Evolutionary conservation across 108 stramenopile genomes (phyloP).

Genomic region (Cyclotella atomus): DNA sequence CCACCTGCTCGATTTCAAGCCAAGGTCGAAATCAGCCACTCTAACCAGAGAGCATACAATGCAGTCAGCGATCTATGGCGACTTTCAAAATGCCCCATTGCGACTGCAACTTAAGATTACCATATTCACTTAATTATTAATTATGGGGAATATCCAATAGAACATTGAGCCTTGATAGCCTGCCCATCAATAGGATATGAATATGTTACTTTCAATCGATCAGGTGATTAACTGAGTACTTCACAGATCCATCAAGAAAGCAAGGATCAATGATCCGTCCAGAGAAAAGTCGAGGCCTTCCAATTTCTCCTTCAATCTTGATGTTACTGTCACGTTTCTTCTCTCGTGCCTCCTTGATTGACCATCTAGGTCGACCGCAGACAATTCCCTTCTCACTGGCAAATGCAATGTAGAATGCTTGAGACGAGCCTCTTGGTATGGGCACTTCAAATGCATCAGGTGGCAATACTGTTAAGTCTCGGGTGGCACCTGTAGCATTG

Average conservation of each 20-base stretch:
- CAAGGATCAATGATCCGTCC: slow-evolving; percentile 8
- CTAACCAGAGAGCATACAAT: too few relatives aligned
- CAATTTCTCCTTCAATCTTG: slow-evolving; percentile 7
- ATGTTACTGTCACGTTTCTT: slow-evolving; percentile 12
- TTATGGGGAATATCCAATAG: too few relatives aligned
- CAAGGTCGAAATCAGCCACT: too few relatives aligned
- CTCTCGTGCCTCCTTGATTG: too few relatives aligned
- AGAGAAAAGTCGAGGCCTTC: slow-evolving; percentile 2
- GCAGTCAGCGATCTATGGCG: too few relatives aligned
- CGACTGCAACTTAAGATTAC: too few relatives aligned
- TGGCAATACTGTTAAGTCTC: background rate
- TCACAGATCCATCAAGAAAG: slow-evolving; percentile 8
- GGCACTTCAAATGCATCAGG: background rate
- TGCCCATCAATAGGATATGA: too few relatives aligned
- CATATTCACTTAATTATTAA: too few relatives aligned
- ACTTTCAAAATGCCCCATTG: too few relatives aligned
- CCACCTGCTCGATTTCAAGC: too few relatives aligned
- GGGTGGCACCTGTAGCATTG: background rate
- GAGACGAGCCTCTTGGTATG: slow-evolving; percentile 10
- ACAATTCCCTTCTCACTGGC: background rate
- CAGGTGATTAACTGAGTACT: slow-evolving; percentile 8
- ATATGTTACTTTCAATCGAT: background rate
- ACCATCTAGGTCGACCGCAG: background rate
- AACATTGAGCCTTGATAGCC: too few relatives aligned
- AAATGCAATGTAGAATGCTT: slow-evolving; percentile 19